These are phyloP conservation scores for Pleodorina starrii DNA, from an alignment of 139 green algal genomes.

Conservation along the genomic window DNA sequence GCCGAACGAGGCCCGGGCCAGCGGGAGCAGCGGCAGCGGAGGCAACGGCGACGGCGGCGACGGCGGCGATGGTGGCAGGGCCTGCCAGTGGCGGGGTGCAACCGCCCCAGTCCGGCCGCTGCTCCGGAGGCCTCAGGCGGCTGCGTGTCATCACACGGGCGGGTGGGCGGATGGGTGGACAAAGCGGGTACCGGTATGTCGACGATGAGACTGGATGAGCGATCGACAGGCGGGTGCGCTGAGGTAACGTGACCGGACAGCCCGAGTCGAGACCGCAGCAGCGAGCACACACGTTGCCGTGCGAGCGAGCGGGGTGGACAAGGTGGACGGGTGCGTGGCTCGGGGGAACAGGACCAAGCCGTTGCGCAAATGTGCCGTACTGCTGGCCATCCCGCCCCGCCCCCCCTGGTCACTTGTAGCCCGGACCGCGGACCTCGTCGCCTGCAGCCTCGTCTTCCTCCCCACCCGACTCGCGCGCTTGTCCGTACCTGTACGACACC, in stretches of 20 bases:
- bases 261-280: too few relatives aligned
- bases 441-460: not conserved
- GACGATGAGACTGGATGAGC: too few relatives aligned
- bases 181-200: too few relatives aligned
- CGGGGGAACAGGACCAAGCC: not conserved
- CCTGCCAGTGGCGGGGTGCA: not conserved
- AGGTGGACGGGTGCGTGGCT: not conserved
- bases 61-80: not conserved
- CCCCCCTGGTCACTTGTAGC: not conserved
- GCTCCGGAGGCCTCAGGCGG: too few relatives aligned
- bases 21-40: not conserved
- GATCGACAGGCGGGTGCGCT: too few relatives aligned
- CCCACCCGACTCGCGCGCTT: not conserved
- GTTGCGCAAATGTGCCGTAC: too few relatives aligned
- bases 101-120: not conserved
- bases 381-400: not conserved
- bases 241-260: too few relatives aligned
- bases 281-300: too few relatives aligned
- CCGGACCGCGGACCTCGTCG: not conserved
- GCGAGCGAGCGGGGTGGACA: not conserved
- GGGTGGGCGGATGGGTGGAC: too few relatives aligned
- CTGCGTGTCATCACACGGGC: too few relatives aligned
- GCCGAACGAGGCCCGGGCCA: too few relatives aligned
- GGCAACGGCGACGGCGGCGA: not conserved
- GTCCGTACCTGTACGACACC: slow-evolving; percentile 18